phyloP scores from a whole-genome alignment of 192 early-diverging fungal species.

The Coemansia furcata region DNA sequence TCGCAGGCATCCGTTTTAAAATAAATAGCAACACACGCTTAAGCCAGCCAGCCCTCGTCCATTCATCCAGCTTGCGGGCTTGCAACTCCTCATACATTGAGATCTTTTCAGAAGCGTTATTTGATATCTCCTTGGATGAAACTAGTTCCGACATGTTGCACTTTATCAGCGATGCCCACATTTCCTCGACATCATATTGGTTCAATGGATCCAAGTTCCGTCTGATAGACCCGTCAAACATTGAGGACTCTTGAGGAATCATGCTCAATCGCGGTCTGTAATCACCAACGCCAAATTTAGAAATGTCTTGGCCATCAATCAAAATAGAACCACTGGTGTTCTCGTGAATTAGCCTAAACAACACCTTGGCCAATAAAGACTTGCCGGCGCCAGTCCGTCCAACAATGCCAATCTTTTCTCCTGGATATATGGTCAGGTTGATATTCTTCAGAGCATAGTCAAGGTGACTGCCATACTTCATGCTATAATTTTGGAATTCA shows the following conservation, averaged over 20 bases:
- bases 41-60: constrained; percentile 11
- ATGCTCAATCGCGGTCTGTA: constrained; percentile 53
- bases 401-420: constrained; percentile 62
- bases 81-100: not conserved
- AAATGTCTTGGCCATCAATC: constrained; percentile 77
- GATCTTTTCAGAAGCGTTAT: not conserved
- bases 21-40: constrained; percentile 7
- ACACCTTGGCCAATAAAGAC: constrained; percentile 55
- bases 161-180: constrained; percentile 22
- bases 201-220: constrained; percentile 67
- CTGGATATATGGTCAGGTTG: constrained; percentile 48
- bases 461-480: constrained; percentile 17
- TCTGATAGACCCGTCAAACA: constrained; percentile 62
- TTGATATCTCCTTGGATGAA: not conserved
- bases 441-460: constrained; percentile 37
- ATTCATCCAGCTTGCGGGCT: not conserved
- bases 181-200: constrained; percentile 13
- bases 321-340: constrained; percentile 55
- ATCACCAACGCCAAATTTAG: constrained; percentile 62
- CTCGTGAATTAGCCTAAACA: constrained; percentile 65
- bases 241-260: constrained; percentile 64
- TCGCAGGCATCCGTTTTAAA: not conserved
- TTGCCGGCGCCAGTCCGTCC: constrained; percentile 64
- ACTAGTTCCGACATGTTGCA: constrained; percentile 11
- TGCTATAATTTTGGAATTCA: constrained; percentile 30